Conservation (phyloP, 345 rosid species). For the Salix udensis region DNA sequence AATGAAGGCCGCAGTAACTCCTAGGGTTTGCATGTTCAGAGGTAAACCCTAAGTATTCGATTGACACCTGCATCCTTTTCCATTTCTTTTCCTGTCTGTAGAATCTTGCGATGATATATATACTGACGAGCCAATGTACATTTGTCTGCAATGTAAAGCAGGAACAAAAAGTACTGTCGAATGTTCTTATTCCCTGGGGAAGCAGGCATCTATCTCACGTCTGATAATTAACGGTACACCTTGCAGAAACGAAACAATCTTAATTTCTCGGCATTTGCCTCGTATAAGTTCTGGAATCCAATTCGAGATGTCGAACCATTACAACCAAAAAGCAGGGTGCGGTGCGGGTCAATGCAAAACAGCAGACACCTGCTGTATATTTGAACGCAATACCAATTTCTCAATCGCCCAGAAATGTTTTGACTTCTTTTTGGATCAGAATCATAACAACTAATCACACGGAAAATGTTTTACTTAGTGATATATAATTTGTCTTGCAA, state of each 20-base stretch:
- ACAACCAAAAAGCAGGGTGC: too few relatives aligned
- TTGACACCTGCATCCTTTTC: not conserved
- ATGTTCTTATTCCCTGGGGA: conserved; percentile 1
- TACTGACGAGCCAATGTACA: not conserved
- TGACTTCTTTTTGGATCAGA: too few relatives aligned
- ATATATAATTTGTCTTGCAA: not conserved
- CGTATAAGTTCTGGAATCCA: conserved; percentile 1
- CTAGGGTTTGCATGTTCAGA: not conserved
- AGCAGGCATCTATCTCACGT: not conserved
- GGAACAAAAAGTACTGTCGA: not conserved
- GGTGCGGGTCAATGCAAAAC: too few relatives aligned
- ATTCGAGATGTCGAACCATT: not conserved
- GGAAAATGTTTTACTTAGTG: not conserved
- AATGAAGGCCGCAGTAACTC: not conserved
- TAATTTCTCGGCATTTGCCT: not conserved
- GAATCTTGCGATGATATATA: not conserved
- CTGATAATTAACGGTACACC: too few relatives aligned
- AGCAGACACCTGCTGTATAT: too few relatives aligned
- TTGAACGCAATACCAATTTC: too few relatives aligned
- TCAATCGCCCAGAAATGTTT: too few relatives aligned
- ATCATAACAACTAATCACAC: not conserved
- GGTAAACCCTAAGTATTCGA: not conserved
- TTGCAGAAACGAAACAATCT: not conserved
- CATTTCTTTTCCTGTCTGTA: not conserved
- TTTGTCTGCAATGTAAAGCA: not conserved